Percentiles rank a stretch among this genome's conserved stretches.
These are phyloP conservation scores for Pythium aphanidermatum DNA, from an alignment of 352 stramenopile genomes.

Conservation along the genomic window DNA sequence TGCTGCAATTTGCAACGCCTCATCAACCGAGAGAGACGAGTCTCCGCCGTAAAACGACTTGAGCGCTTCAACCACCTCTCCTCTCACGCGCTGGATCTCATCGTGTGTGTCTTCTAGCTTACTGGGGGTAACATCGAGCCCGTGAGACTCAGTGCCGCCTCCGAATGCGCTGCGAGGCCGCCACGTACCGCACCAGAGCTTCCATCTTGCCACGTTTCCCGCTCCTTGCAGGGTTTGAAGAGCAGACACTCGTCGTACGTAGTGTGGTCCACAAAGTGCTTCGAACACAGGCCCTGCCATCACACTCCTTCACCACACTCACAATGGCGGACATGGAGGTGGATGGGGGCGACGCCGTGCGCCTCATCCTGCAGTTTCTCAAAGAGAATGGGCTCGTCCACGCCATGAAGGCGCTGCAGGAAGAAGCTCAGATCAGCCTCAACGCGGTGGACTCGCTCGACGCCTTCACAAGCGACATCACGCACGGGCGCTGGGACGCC, in stretches of 20 bases:
- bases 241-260: not conserved
- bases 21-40: slow-evolving; percentile 49
- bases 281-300: too few species aligned
- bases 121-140: slow-evolving; percentile 15
- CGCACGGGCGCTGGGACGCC: slow-evolving; percentile 79
- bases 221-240: slow-evolving; percentile 2
- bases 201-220: slow-evolving; percentile 17
- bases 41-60: slow-evolving; percentile 58
- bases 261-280: slow-evolving; percentile 8
- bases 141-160: not conserved
- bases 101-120: slow-evolving; percentile 62
- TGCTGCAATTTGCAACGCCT: slow-evolving; percentile 49
- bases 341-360: slow-evolving; percentile 73
- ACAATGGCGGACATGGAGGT: slow-evolving; percentile 34
- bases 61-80: slow-evolving; percentile 50
- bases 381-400: slow-evolving; percentile 86
- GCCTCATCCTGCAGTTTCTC: slow-evolving; percentile 90
- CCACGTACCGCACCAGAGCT: slow-evolving; percentile 18
- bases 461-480: slow-evolving; percentile 71
- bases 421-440: slow-evolving; percentile 83
- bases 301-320: not conserved
- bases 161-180: not conserved
- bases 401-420: slow-evolving; percentile 79
- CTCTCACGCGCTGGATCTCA: slow-evolving; percentile 51
- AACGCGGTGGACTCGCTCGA: slow-evolving; percentile 87